These are phyloP conservation scores for Candida ortonii DNA, from an alignment of 805 yeast genomes.

Conservation along the genomic window DNA sequence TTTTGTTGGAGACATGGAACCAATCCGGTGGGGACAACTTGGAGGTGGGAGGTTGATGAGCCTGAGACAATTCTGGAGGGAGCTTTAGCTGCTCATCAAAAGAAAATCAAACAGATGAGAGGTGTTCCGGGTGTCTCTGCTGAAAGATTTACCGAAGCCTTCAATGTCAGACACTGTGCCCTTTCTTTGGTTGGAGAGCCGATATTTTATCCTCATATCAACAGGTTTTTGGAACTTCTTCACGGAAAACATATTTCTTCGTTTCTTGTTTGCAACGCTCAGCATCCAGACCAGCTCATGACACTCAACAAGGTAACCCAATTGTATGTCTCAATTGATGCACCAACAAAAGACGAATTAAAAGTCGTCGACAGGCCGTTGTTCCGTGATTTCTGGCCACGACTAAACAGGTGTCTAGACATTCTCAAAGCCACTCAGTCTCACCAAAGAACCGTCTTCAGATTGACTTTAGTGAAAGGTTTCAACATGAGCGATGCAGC, in stretches of 20 bases:
- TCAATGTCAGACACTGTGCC: conserved; percentile 87
- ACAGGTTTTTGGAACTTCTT: conserved; percentile 75
- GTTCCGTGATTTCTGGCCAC: conserved; percentile 89
- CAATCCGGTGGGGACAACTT: conserved; percentile 90
- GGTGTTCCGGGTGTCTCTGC: conserved; percentile 94
- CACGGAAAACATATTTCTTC: conserved; percentile 80
- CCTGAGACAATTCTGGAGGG: conserved; percentile 84
- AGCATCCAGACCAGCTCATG: conserved; percentile 83
- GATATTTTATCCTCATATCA: conserved; percentile 87
- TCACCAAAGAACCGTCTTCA: conserved; percentile 86
- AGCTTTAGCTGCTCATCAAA: conserved; percentile 84
- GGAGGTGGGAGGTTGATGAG: conserved; percentile 95
- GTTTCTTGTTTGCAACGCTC: conserved; percentile 92
- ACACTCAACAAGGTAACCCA: conserved; percentile 78
- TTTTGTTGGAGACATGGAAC: conserved; percentile 98
- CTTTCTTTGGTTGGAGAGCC: conserved; percentile 93
- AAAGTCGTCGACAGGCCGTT: conserved; percentile 86
- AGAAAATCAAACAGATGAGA: conserved; percentile 88
- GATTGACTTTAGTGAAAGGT: conserved; percentile 88
- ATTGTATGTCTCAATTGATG: conserved; percentile 89
- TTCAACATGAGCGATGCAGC: conserved; percentile 79
- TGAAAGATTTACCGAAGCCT: conserved; percentile 88
- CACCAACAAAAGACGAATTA: conserved; percentile 78
- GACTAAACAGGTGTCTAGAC: conserved; percentile 76
- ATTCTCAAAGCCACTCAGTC: conserved; percentile 68